A percentile compares a stretch with the other conserved stretches of the same genome.
phyloP scores from a whole-genome alignment of 768 basidiomycete species.

The Harrya chromipes region DNA sequence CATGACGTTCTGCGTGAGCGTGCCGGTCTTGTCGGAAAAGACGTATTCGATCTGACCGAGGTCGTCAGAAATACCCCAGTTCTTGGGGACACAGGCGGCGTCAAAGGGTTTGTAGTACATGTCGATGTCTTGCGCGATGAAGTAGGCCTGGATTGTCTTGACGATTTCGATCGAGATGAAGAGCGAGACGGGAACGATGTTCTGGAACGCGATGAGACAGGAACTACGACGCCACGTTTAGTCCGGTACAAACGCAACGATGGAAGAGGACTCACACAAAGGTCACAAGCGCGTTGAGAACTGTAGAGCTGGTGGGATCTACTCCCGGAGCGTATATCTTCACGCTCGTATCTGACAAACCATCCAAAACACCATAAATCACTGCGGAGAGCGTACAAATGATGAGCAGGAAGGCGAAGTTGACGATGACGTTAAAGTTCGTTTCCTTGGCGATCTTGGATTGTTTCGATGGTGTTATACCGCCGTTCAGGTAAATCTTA shows the following conservation, averaged over 20 bases:
- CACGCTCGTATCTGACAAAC: conserved; percentile 57
- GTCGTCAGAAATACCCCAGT: conserved; percentile 98
- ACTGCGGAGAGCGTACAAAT: conserved; percentile 80
- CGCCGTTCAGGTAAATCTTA: conserved; percentile 90
- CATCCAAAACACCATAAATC: conserved; percentile 70
- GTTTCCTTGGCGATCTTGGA: conserved; percentile 98
- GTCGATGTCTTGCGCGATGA: conserved; percentile 93
- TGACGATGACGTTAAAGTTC: conserved; percentile 96
- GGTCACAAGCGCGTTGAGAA: conserved; percentile 80
- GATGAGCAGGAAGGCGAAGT: conserved; percentile 72
- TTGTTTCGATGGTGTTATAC: conserved; percentile 92
- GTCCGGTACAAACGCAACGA: background rate
- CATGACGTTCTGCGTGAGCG: conserved; percentile 98
- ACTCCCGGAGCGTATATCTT: conserved; percentile 67
- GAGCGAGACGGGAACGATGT: conserved; percentile 92
- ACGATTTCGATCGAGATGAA: conserved; percentile 98
- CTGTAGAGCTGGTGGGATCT: conserved; percentile 56
- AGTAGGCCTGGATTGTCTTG: conserved; percentile 96
- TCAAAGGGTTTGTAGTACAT: conserved; percentile 93
- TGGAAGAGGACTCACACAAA: conserved; percentile 66
- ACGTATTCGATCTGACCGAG: conserved; percentile 97
- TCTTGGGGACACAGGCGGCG: conserved; percentile 89
- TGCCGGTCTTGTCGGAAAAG: conserved; percentile 94
- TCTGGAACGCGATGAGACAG: conserved; percentile 94
- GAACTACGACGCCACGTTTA: conserved; percentile 50